These are phyloP conservation scores for Fagopyrum esculentum DNA, from an alignment of 148 eudicot genomes.

Conservation along the genomic window DNA sequence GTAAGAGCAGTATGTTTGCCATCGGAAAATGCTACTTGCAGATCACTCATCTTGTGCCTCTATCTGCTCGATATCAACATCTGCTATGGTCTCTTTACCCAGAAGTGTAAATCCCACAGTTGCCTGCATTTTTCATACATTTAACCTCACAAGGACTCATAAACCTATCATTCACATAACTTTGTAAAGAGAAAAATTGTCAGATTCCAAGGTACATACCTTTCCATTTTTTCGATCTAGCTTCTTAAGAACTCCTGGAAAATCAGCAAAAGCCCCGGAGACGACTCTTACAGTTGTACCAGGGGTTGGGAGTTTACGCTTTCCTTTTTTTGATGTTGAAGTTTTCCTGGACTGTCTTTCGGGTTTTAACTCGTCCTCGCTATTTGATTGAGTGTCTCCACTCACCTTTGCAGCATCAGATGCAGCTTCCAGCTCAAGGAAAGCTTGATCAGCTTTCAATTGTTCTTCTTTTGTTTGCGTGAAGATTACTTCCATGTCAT, in stretches of 20 bases:
- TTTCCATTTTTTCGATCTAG: constrained; percentile 45
- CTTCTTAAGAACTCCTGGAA: constrained; percentile 74
- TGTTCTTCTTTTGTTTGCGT: constrained; percentile 79
- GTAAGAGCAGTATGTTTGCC: too few relatives aligned
- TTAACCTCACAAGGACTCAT: background rate
- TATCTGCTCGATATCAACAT: constrained; percentile 50
- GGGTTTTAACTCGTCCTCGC: constrained; percentile 23
- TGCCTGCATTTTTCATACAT: constrained; percentile 42
- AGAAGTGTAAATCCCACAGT: constrained; percentile 75
- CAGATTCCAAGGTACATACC: constrained; percentile 31
- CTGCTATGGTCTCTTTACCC: constrained; percentile 87
- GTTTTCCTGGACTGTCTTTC: constrained; percentile 34
- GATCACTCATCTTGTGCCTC: constrained; percentile 33
- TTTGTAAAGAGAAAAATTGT: background rate
- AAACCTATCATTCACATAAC: background rate
- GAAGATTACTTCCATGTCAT: constrained; percentile 67
- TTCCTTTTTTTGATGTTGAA: constrained; percentile 25
- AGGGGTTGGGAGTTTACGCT: constrained; percentile 28
- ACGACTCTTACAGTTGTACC: constrained; percentile 73
- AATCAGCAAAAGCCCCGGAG: constrained; percentile 84
- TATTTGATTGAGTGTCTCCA: too few relatives aligned
- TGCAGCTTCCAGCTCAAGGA: constrained; percentile 43
- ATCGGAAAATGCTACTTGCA: background rate
- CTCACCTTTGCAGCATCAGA: constrained; percentile 16
- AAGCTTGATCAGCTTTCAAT: constrained; percentile 70